These are phyloP conservation scores for Mycena floridula DNA, from an alignment of 768 basidiomycete genomes.

Conservation along the genomic window DNA sequence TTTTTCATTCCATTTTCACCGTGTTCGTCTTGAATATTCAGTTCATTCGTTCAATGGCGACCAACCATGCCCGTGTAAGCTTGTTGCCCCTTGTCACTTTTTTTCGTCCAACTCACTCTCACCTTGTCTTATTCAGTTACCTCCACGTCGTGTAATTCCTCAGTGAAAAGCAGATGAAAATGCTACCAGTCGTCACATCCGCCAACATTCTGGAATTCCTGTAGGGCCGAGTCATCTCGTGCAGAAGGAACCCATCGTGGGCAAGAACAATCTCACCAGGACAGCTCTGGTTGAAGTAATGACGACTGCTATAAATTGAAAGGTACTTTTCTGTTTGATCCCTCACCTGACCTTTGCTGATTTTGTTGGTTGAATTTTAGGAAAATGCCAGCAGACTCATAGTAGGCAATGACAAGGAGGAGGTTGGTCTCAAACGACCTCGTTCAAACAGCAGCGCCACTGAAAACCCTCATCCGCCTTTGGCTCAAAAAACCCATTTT, in stretches of 20 bases:
- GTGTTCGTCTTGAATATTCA: slow-evolving; percentile 25
- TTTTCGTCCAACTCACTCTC: slow-evolving; percentile 4
- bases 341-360: slow-evolving; percentile 1
- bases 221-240: slow-evolving; percentile 45
- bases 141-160: slow-evolving; percentile 59
- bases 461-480: slow-evolving; percentile 63
- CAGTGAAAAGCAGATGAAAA: slow-evolving; percentile 77
- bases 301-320: slow-evolving; percentile 69
- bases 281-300: slow-evolving; percentile 80
- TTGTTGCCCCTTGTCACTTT: slow-evolving; percentile 5
- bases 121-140: slow-evolving; percentile 35
- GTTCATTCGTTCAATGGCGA: slow-evolving; percentile 43
- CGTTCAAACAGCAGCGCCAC: slow-evolving; percentile 59
- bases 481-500: slow-evolving; percentile 35
- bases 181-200: slow-evolving; percentile 59
- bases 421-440: slow-evolving; percentile 55
- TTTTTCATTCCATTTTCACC: slow-evolving; percentile 20
- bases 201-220: slow-evolving; percentile 50
- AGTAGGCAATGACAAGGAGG: slow-evolving; percentile 63
- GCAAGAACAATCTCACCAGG: slow-evolving; percentile 48
- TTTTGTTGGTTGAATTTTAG: slow-evolving; percentile 28
- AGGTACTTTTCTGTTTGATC: slow-evolving; percentile 36
- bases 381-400: slow-evolving; percentile 41
- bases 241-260: slow-evolving; percentile 36
- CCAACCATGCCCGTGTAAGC: slow-evolving; percentile 55